Percentiles rank a stretch among this genome's conserved stretches.
Conservation (phyloP, 1,284 basidiomycete genomes). For the Dichomitus squalens region DNA sequence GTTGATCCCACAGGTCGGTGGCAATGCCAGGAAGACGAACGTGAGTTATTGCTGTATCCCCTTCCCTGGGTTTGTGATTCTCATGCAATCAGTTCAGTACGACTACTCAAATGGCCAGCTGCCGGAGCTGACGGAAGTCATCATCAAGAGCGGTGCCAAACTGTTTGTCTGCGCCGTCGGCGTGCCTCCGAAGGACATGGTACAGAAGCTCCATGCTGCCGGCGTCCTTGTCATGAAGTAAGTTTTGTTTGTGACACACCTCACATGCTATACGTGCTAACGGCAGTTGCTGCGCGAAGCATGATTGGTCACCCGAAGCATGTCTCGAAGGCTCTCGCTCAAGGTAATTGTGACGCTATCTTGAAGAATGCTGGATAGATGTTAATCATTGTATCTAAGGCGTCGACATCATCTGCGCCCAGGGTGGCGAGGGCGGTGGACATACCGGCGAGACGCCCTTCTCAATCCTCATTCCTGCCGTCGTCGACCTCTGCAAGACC, state of each 20-base stretch:
- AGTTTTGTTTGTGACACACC: constrained; percentile 4
- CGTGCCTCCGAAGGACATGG: constrained; percentile 81
- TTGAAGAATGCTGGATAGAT: background rate
- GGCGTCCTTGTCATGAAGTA: constrained; percentile 87
- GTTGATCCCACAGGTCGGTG: constrained; percentile 78
- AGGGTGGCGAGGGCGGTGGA: constrained; percentile 78
- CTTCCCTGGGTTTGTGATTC: background rate
- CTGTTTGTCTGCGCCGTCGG: constrained; percentile 87
- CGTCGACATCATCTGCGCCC: constrained; percentile 87
- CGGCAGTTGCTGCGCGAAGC: constrained; percentile 36
- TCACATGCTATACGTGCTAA: background rate
- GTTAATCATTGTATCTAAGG: constrained; percentile 40
- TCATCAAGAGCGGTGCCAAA: constrained; percentile 74
- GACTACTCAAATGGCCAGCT: constrained; percentile 82
- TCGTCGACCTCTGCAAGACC: constrained; percentile 74
- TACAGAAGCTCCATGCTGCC: constrained; percentile 79
- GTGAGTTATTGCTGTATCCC: constrained; percentile 36
- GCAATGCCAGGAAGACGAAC: constrained; percentile 81
- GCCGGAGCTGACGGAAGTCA: constrained; percentile 74
- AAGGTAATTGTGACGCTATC: constrained; percentile 42
- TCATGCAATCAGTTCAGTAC: constrained; percentile 41
- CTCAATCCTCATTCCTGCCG: constrained; percentile 78
- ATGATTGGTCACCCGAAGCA: constrained; percentile 95
- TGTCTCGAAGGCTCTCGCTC: constrained; percentile 76
- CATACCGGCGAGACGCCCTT: constrained; percentile 79